A percentile compares a stretch with the other conserved stretches of the same genome.
Conservation (phyloP, 441 rosid genomes). For the Lepidium campestre region DNA sequence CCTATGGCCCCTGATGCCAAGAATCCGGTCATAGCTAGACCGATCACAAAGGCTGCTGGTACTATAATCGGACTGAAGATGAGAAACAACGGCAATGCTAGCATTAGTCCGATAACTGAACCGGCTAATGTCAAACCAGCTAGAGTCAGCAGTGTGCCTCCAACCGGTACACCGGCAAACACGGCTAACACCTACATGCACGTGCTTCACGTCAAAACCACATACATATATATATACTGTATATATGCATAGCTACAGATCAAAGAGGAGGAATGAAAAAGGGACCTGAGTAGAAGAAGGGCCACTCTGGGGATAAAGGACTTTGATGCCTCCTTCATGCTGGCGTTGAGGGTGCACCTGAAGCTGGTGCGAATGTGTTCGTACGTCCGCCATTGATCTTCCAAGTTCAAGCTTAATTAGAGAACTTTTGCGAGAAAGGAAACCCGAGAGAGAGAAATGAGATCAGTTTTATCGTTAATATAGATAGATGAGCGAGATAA, state of each 20-base stretch:
- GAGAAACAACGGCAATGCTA: conserved; percentile 52
- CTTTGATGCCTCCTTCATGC: conserved; percentile 32
- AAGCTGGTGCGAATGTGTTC: conserved; percentile 39
- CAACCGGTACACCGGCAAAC: conserved; percentile 44
- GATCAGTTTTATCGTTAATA: not conserved
- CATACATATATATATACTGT: not conserved
- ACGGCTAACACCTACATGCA: conserved; percentile 41
- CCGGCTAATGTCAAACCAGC: conserved; percentile 54
- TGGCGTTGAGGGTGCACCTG: conserved; percentile 45
- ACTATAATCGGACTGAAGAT: conserved; percentile 69
- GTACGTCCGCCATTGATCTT: conserved; percentile 46
- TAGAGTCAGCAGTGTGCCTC: conserved; percentile 44
- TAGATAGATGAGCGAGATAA: not conserved
- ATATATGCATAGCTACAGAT: not conserved
- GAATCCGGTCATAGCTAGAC: conserved; percentile 49
- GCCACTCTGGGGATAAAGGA: conserved; percentile 28
- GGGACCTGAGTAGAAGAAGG: conserved; percentile 50
- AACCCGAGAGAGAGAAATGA: not conserved
- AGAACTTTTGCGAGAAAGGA: not conserved
- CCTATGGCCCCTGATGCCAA: conserved; percentile 70
- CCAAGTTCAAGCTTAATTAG: not conserved
- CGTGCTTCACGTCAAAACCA: not conserved
- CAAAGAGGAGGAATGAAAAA: not conserved
- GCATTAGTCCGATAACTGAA: conserved; percentile 48
- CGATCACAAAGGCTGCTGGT: conserved; percentile 54